Conservation (phyloP, 805 yeast genomes). For the Ogataea nakhonphanomensis region DNA sequence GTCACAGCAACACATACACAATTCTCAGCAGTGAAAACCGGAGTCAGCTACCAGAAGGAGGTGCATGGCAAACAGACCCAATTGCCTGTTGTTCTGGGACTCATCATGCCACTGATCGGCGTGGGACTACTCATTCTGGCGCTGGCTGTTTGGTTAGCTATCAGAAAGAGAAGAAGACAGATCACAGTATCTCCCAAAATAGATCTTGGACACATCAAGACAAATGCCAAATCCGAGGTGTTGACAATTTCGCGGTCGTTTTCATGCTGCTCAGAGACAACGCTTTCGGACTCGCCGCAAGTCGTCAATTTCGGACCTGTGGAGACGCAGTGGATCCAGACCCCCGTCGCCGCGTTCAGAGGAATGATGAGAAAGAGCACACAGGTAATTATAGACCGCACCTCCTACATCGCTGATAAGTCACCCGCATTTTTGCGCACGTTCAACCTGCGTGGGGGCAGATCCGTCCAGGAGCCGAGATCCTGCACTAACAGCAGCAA, state of each 20-base stretch:
- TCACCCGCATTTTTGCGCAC: conserved; percentile 14
- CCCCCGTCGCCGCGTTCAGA: conserved; percentile 19
- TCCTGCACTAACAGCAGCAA: background rate
- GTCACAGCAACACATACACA: conserved; percentile 12
- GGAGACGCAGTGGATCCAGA: conserved; percentile 16
- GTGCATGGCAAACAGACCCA: background rate
- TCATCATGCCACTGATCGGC: conserved; percentile 15
- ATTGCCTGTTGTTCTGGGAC: conserved; percentile 13
- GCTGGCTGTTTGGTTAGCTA: conserved; percentile 8
- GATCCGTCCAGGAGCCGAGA: background rate
- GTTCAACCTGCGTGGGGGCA: conserved; percentile 14
- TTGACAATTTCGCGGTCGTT: background rate
- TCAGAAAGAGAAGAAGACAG: background rate
- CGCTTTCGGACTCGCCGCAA: background rate
- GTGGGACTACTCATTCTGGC: conserved; percentile 4
- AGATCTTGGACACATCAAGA: background rate
- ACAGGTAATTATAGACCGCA: conserved; percentile 6
- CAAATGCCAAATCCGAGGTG: background rate
- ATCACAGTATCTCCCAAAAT: background rate
- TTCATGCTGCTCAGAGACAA: background rate
- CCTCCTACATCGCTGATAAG: conserved; percentile 1
- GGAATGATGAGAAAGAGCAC: conserved; percentile 20
- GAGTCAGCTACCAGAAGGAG: conserved; percentile 3
- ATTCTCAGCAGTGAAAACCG: conserved; percentile 4
- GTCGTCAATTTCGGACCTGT: conserved; percentile 20